Evolutionary conservation across 129 eudicot species (phyloP), one percentile per base, ranked within the genome.

Genomic region (Pittosporum tobira): DNA sequence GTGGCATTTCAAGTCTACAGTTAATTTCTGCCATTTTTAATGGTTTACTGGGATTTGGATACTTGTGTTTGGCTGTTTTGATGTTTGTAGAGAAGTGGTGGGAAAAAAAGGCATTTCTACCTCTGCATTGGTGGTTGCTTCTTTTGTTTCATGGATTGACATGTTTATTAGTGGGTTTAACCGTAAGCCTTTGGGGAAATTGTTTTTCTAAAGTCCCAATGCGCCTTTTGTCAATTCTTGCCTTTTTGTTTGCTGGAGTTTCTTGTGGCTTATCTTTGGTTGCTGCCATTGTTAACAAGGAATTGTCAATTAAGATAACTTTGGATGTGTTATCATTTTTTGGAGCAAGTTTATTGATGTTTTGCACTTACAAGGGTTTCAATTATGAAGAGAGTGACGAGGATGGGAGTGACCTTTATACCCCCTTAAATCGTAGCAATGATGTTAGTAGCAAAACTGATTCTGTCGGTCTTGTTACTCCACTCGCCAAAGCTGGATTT

Each of bases 351-450:
- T 59, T 87, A 36, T 40, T 93, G 67, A 59, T 93, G 72, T 54
- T 81, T 51, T 87, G 99, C 65, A 61, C 83, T 59, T 93, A 84
- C 56, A 87, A 75, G 70, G 84, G 85, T 16, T 81, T 59, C 63
- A 70, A 46, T 34, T 47, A 59, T 64, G 94, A 64, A 55, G 81
- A 75, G 64, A 31, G 34, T 55, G 70, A 66, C 18, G 75, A 64
- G 10, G 60, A 57, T n/a, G 64, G 42, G 20, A 70, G 29, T 30
- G 63, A 46, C 37, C 76, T 83, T 63, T 76, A 66, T 68, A 64
- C 79, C 47, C 84, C 95, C 27, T 65, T 91, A 51, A 73, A 78
- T 26, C 75, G 68, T 18, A 70, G 60, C 46, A 58, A 66, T 18
- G 18, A 66, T 38, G 79, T 52, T 57, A 49, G 19, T 14, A 34